Conservation (phyloP, 805 yeast species). For the Kazachstania viticola region DNA sequence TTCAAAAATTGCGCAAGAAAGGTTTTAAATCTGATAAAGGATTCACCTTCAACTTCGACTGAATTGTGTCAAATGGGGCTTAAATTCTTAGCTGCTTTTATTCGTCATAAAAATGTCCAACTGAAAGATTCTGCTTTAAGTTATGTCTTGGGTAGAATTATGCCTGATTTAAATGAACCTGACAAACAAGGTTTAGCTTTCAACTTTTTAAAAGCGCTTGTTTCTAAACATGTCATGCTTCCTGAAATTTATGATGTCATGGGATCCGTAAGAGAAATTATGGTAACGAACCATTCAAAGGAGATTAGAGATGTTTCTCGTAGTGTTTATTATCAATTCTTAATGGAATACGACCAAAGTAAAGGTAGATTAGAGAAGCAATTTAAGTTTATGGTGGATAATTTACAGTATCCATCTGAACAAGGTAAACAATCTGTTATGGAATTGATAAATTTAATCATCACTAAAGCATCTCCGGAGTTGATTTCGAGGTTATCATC, state of each 20-base stretch:
- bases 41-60: conserved; percentile 64
- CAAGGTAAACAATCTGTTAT: conserved; percentile 82
- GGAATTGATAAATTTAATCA: conserved; percentile 67
- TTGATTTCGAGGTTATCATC: conserved; percentile 50
- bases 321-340: conserved; percentile 68
- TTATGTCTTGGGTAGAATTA: conserved; percentile 57
- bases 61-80: conserved; percentile 74
- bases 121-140: conserved; percentile 63
- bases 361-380: conserved; percentile 73
- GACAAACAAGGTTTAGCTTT: conserved; percentile 81
- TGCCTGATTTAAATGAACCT: conserved; percentile 86
- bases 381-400: conserved; percentile 67
- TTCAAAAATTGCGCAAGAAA: conserved; percentile 53
- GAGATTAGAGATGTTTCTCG: conserved; percentile 80
- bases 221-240: conserved; percentile 58
- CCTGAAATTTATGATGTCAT: conserved; percentile 87
- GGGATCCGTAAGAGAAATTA: conserved; percentile 67
- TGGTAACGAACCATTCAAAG: conserved; percentile 81
- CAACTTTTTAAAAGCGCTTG: conserved; percentile 67
- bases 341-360: conserved; percentile 93
- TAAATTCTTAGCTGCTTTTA: conserved; percentile 57
- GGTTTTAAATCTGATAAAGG: conserved; percentile 53
- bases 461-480: conserved; percentile 52
- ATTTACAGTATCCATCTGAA: conserved; percentile 73
- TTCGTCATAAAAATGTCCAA: conserved; percentile 57